Percentiles rank a stretch among this genome's conserved stretches.
Conservation (phyloP, 176 grass and related monocot genomes). For the Lolium rigidum region DNA sequence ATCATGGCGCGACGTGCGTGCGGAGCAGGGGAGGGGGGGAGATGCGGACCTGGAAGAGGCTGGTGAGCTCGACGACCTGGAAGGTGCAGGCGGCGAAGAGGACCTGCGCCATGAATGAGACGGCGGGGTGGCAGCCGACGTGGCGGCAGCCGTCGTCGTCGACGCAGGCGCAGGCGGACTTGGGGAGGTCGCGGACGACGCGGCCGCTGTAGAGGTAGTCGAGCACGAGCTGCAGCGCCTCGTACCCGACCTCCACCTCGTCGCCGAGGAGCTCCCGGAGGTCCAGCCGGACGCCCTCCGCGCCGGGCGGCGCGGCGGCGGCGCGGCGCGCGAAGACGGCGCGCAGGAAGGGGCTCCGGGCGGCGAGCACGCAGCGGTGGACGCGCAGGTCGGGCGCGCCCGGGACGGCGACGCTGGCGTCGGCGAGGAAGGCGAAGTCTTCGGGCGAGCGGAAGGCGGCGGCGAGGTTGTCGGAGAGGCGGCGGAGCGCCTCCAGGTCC, state of each 20-base stretch:
- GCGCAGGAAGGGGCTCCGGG: constrained; percentile 88
- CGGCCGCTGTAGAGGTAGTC: constrained; percentile 93
- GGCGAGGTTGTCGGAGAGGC: constrained; percentile 79
- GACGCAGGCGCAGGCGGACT: constrained; percentile 75
- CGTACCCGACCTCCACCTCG: constrained; percentile 65
- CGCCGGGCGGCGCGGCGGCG: neutral
- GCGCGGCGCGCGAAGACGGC: constrained; percentile 60
- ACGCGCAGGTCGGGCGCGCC: constrained; percentile 54
- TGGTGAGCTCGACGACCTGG: constrained; percentile 84
- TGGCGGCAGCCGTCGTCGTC: constrained; percentile 75
- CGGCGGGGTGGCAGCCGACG: constrained; percentile 72
- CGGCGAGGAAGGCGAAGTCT: constrained; percentile 72
- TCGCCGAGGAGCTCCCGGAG: constrained; percentile 28
- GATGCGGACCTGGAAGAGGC: constrained; percentile 84
- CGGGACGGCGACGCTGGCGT: constrained; percentile 55
- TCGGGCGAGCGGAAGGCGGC: constrained; percentile 25
- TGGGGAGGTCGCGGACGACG: constrained; percentile 71
- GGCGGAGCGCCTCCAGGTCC: constrained; percentile 80
- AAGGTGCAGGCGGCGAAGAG: constrained; percentile 88
- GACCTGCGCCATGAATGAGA: constrained; percentile 80
- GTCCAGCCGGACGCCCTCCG: neutral
- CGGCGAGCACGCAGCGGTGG: constrained; percentile 89
- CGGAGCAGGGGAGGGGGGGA: neutral
- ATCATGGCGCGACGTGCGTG: neutral
- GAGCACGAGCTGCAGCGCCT: constrained; percentile 72